These are phyloP conservation scores for Fusarium redolens DNA, from an alignment of 2,329 filamentous ascomycete genomes.

Conservation along the genomic window DNA sequence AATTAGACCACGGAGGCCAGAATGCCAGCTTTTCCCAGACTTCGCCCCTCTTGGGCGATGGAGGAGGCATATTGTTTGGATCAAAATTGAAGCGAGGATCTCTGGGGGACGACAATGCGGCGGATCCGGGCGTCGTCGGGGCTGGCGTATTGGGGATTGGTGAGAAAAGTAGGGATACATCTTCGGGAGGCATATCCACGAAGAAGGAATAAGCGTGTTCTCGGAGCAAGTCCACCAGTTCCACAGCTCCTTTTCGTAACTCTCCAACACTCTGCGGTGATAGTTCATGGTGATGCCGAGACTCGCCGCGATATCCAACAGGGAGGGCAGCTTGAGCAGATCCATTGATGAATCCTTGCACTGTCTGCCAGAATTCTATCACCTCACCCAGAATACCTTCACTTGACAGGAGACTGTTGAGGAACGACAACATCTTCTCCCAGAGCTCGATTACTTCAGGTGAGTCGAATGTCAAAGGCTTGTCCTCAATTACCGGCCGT, in stretches of 20 bases:
- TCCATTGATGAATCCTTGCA: slow-evolving; percentile 89
- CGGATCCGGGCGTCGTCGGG: slow-evolving; percentile 47
- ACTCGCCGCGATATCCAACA: slow-evolving; percentile 83
- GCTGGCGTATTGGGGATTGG: slow-evolving; percentile 73
- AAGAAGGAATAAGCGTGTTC: slow-evolving; percentile 87
- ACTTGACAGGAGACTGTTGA: slow-evolving; percentile 79
- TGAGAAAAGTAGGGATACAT: slow-evolving; percentile 88
- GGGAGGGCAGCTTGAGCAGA: slow-evolving; percentile 84
- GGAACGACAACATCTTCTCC: slow-evolving; percentile 84
- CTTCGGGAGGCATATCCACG: slow-evolving; percentile 86
- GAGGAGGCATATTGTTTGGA: slow-evolving; percentile 77
- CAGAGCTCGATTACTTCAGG: slow-evolving; percentile 88
- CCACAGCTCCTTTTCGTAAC: slow-evolving; percentile 80
- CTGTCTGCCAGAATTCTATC: slow-evolving; percentile 92
- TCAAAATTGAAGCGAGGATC: slow-evolving; percentile 86
- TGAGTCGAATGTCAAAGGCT: slow-evolving; percentile 76
- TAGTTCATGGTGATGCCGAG: slow-evolving; percentile 82
- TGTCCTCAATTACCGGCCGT: slow-evolving; percentile 72
- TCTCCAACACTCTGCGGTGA: slow-evolving; percentile 76
- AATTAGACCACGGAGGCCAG: slow-evolving; percentile 94
- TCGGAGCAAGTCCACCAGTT: slow-evolving; percentile 85
- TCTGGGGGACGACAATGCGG: slow-evolving; percentile 65
- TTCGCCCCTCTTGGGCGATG: slow-evolving; percentile 82
- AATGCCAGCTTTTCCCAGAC: slow-evolving; percentile 95
- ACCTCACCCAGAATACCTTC: slow-evolving; percentile 89